phyloP scores from a whole-genome alignment of 2,329 filamentous ascomycete genomes.

The Lomentospora prolificans region DNA sequence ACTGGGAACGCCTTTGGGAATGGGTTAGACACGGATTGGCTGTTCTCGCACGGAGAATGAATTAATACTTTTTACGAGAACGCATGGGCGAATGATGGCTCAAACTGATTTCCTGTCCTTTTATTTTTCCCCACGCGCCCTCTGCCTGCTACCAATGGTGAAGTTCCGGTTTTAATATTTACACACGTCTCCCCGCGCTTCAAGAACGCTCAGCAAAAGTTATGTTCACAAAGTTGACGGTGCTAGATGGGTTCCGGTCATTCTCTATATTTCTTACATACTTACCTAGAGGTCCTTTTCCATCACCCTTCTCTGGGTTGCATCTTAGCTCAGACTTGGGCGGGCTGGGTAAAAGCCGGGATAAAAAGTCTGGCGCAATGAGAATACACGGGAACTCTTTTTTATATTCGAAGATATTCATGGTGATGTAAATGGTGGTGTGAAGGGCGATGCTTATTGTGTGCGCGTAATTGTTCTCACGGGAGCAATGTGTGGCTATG shows the following conservation, averaged over 20 bases:
- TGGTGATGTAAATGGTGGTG: not conserved
- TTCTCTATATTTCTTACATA: slow-evolving; percentile 23
- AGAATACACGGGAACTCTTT: slow-evolving; percentile 22
- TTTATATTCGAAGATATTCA: slow-evolving; percentile 12
- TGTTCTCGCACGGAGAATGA: slow-evolving; percentile 3
- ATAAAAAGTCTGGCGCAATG: slow-evolving; percentile 22
- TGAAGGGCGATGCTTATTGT: not conserved
- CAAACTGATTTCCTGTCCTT: slow-evolving; percentile 13
- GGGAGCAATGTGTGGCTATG: not conserved
- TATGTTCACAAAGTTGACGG: not conserved
- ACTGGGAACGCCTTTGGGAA: slow-evolving; percentile 3
- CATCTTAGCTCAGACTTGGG: slow-evolving; percentile 24
- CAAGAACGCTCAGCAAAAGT: no score
- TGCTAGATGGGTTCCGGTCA: slow-evolving; percentile 4
- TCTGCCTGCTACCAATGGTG: not conserved
- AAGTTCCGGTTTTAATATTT: slow-evolving; percentile 18
- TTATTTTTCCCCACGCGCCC: slow-evolving; percentile 14
- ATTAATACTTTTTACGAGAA: slow-evolving; percentile 9
- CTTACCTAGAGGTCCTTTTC: slow-evolving; percentile 14
- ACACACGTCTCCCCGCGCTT: slow-evolving; percentile 14
- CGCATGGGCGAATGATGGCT: slow-evolving; percentile 9
- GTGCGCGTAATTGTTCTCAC: no score
- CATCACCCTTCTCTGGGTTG: slow-evolving; percentile 24
- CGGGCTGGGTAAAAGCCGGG: slow-evolving; percentile 18
- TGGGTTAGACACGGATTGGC: slow-evolving; percentile 5